A percentile compares a stretch with the other conserved stretches of the same genome.
These are phyloP conservation scores for Tylopilus sp. DNA, from an alignment of 768 basidiomycete species.

Conservation along the genomic window DNA sequence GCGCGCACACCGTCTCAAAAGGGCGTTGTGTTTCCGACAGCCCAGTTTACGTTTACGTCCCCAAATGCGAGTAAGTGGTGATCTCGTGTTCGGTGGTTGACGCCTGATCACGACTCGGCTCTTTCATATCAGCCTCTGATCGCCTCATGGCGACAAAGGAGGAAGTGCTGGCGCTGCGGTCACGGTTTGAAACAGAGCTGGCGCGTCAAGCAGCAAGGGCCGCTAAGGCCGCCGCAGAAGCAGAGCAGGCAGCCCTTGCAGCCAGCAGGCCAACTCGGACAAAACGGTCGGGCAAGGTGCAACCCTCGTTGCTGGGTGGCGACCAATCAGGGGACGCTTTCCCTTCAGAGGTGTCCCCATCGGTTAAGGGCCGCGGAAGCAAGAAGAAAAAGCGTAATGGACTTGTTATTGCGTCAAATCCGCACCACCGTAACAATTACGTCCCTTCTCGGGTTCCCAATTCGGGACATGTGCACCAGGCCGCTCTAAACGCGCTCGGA, in stretches of 20 bases:
- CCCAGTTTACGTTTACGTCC: constrained; percentile 59
- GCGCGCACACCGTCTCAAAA: constrained; percentile 7
- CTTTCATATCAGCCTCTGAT: constrained; percentile 56
- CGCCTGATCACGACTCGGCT: constrained; percentile 26
- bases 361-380: constrained; percentile 28
- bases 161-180: constrained; percentile 62
- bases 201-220: constrained; percentile 63
- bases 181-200: constrained; percentile 71
- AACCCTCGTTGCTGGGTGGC: constrained; percentile 29
- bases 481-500: constrained; percentile 44
- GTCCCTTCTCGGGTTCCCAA: constrained; percentile 77
- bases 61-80: constrained; percentile 68
- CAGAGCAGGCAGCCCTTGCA: constrained; percentile 46
- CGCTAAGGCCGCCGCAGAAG: constrained; percentile 44
- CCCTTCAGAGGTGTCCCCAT: constrained; percentile 36
- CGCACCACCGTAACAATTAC: constrained; percentile 93
- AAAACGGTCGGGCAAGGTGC: constrained; percentile 38
- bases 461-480: constrained; percentile 38
- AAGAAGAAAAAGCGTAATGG: constrained; percentile 96
- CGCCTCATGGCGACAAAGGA: constrained; percentile 65
- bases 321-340: constrained; percentile 34
- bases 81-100: constrained; percentile 21
- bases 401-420: constrained; percentile 90
- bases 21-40: constrained; percentile 45
- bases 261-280: constrained; percentile 34